Percentiles rank a stretch among this genome's conserved stretches.
These are phyloP conservation scores for Stagonosporopsis chrysanthemi DNA, from an alignment of 2,329 filamentous ascomycete species.

Conservation along the genomic window DNA sequence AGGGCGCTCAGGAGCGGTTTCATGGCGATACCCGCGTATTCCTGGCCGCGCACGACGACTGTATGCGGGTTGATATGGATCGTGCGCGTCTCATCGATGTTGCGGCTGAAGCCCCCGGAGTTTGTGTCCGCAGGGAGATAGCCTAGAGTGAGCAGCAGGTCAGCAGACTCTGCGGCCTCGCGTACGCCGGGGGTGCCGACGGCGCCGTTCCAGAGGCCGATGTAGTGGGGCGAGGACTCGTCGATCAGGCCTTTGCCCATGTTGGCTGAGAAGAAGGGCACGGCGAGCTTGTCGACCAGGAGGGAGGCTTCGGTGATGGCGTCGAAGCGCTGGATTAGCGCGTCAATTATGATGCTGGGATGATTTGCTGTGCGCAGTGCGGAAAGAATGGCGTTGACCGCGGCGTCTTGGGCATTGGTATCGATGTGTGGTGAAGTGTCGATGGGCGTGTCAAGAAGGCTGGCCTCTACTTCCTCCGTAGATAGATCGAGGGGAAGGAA, in stretches of 20 bases:
- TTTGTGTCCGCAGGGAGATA: conserved; percentile 55
- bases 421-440: conserved; percentile 43
- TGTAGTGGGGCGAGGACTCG: conserved; percentile 50
- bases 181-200: conserved; percentile 48
- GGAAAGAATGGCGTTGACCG: conserved; percentile 44
- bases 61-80: conserved; percentile 50
- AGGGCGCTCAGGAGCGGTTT: conserved; percentile 49
- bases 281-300: conserved; percentile 44
- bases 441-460: conserved; percentile 48
- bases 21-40: conserved; percentile 45
- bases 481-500: conserved; percentile 56
- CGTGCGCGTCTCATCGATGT: conserved; percentile 37
- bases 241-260: conserved; percentile 56
- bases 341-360: conserved; percentile 52
- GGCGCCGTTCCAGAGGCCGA: conserved; percentile 54
- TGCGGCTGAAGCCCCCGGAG: conserved; percentile 51
- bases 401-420: conserved; percentile 36
- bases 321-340: conserved; percentile 49
- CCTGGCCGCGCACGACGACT: conserved; percentile 48
- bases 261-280: conserved; percentile 51
- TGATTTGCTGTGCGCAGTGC: conserved; percentile 46
- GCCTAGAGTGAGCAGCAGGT: conserved; percentile 51
- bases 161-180: conserved; percentile 46
- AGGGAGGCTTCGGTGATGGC: conserved; percentile 44
- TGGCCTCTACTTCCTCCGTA: conserved; percentile 43